Percentiles rank a stretch among this genome's conserved stretches.
Evolutionary conservation across 1,139 yeast species (phyloP).

Genomic region (Pichia sp.): DNA sequence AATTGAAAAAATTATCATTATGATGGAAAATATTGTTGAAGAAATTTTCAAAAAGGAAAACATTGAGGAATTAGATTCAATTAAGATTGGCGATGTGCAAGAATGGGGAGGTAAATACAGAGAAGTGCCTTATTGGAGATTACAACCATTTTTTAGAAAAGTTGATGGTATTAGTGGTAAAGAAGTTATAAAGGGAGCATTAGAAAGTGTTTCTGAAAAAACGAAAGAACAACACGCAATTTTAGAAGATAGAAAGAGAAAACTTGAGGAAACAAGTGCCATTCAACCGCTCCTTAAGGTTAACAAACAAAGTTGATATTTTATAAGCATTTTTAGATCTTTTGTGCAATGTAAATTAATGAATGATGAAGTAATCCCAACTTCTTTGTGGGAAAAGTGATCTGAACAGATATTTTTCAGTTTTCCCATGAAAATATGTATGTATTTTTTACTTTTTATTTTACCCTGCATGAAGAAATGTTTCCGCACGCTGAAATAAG

Average conservation of each 20-base stretch:
- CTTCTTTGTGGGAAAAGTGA: too few relatives aligned
- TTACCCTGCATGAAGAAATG: too few relatives aligned
- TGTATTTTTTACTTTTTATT: too few relatives aligned
- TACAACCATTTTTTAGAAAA: conserved; percentile 90
- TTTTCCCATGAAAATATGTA: too few relatives aligned
- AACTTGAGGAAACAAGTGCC: background rate
- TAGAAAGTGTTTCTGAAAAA: conserved; percentile 15
- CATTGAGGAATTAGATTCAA: conserved; percentile 44
- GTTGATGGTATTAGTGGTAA: conserved; percentile 63
- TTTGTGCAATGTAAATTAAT: background rate
- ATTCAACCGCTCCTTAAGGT: conserved; percentile 1
- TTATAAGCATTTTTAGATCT: background rate
- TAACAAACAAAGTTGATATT: background rate
- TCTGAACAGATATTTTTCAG: too few relatives aligned
- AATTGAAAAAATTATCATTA: conserved; percentile 64
- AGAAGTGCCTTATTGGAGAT: conserved; percentile 91
- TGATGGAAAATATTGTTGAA: conserved; percentile 61
- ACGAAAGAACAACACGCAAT: conserved; percentile 9
- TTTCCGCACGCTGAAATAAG: too few relatives aligned
- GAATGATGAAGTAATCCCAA: background rate
- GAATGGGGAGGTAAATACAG: conserved; percentile 79
- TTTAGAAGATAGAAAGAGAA: conserved; percentile 9
- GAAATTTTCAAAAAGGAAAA: conserved; percentile 44
- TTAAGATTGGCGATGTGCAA: conserved; percentile 49
- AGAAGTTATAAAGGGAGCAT: conserved; percentile 32